Evolutionary conservation across 306 rosid species (phyloP).

Genomic region (Nissolia schottii): DNA sequence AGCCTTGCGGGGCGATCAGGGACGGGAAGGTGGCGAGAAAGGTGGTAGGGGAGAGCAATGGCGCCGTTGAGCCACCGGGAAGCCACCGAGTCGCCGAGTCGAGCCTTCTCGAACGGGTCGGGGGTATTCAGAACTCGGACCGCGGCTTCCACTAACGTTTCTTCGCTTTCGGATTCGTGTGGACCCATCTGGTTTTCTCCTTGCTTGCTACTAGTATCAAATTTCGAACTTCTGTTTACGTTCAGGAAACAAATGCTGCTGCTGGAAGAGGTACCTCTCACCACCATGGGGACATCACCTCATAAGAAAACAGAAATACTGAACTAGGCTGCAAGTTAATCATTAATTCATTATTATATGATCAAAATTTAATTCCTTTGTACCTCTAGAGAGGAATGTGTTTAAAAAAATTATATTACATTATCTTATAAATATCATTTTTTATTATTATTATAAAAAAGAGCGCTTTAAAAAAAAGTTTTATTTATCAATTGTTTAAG

Average conservation of each 20-base stretch:
- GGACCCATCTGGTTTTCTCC: neutral
- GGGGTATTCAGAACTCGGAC: constrained; percentile 70
- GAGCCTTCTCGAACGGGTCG: constrained; percentile 84
- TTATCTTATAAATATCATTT: no score
- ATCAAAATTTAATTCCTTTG: no score
- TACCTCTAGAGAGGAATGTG: no score
- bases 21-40: constrained; percentile 36
- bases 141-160: constrained; percentile 68
- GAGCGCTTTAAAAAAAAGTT: no score
- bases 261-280: neutral
- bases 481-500: no score
- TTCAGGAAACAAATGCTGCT: neutral
- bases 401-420: no score
- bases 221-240: neutral
- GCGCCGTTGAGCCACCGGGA: constrained; percentile 65
- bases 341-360: no score
- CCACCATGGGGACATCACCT: neutral
- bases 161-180: neutral
- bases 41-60: constrained; percentile 45
- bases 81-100: constrained; percentile 62
- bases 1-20: constrained; percentile 89
- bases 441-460: no score
- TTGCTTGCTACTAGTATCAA: neutral
- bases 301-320: no score
- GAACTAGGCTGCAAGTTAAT: no score